Evolutionary conservation across 192 early-diverging fungal genomes (phyloP).

Genomic region (Thoreauomyces humboldtii): DNA sequence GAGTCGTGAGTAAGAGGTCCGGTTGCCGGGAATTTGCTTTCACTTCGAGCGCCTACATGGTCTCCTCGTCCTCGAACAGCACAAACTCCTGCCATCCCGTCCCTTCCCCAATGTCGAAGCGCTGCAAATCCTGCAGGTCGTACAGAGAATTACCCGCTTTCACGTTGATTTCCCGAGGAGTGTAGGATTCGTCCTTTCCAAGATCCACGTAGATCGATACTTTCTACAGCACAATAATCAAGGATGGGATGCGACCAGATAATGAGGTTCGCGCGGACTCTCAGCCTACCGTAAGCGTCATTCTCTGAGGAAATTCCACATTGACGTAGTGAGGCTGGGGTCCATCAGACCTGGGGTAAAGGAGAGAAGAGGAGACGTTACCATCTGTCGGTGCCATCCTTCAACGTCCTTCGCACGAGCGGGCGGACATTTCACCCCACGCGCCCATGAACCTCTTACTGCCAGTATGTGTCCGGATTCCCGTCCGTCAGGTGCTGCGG

Average conservation of each 20-base stretch:
- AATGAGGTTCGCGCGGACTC: neutral
- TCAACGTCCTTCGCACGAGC: slow-evolving; percentile 5
- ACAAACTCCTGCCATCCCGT: slow-evolving; percentile 70
- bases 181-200: slow-evolving; percentile 81
- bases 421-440: no score
- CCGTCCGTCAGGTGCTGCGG: slow-evolving; percentile 65
- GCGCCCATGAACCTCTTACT: slow-evolving; percentile 45
- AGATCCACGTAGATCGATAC: slow-evolving; percentile 59
- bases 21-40: no score
- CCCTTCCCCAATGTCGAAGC: slow-evolving; percentile 54
- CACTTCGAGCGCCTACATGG: no score
- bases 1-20: slow-evolving; percentile 25
- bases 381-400: neutral
- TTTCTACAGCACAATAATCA: slow-evolving; percentile 14
- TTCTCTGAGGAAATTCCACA: slow-evolving; percentile 66
- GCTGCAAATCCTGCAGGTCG: slow-evolving; percentile 57
- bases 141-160: slow-evolving; percentile 64
- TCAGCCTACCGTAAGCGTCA: slow-evolving; percentile 48
- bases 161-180: slow-evolving; percentile 63
- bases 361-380: neutral
- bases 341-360: slow-evolving; percentile 62
- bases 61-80: slow-evolving; percentile 43
- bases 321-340: slow-evolving; percentile 73
- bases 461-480: slow-evolving; percentile 75
- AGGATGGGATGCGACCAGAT: neutral